Evolutionary conservation across 371 early-diverging fungal genomes (phyloP), one percentile per base, ranked within the genome.

Genomic region (Entomophthora muscae): DNA sequence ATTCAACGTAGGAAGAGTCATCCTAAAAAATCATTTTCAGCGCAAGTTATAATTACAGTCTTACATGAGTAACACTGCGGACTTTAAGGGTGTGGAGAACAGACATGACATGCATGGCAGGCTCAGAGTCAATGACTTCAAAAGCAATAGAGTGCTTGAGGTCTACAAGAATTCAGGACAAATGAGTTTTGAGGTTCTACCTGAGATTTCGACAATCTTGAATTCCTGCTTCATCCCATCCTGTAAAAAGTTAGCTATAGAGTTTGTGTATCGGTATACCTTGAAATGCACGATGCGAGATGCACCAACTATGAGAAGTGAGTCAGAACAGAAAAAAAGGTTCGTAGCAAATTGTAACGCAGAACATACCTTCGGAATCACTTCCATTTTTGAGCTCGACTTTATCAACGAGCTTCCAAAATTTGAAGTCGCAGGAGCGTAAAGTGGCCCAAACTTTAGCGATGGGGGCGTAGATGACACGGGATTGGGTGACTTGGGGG

Each of bases 1-100:
- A 84, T 66, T 82, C 78, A 51, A 84, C 79, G 69, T 79, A 82
- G 32, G 83, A 75, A 1, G 76, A 68, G 74, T 82, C 74, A 69
- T 81, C 76, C 71, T 76, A 69, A 53, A 58, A n/a, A 51, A 17
- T 24, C 2, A 52, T 5, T 24, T 17, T 52, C 7, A 58, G 26
- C 3, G 7, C 12, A 54, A 51, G 24, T 26, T 51, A 13, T 30
- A 22, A 32, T 24, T 22, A 27, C 3, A 22, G 10, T 28, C 66
- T 57, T 63, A 70, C 69, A 12, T 69, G 54, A 1, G 85, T 77
- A 32, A 84, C 82, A 26, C 68, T 68, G 54, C 66, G 66, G 62
- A 77, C 68, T 13, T 67, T 63, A 65, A 85, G 73, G 5, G 78
- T 79, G 70, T 83, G 81, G 64, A 77, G 65, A 33, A 80, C 80